Conservation (phyloP, 83 land plant genomes). For the Diphasiastrum complanatum region DNA sequence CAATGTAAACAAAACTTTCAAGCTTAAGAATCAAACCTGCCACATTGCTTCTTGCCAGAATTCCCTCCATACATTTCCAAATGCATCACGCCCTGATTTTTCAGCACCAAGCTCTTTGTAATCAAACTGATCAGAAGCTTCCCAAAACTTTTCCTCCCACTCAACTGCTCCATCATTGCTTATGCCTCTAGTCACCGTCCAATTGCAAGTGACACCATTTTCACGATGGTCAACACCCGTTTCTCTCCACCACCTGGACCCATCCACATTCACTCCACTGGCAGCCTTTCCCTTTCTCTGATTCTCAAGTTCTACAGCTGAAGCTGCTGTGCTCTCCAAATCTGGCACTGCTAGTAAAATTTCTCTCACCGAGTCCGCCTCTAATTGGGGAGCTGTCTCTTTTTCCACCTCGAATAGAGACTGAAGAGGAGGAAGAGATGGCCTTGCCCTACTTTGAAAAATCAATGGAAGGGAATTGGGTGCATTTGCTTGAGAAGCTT, state of each 20-base stretch:
- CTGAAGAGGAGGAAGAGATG: slow-evolving; percentile 88
- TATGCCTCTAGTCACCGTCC: slow-evolving; percentile 85
- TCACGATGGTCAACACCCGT: slow-evolving; percentile 68
- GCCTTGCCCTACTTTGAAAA: slow-evolving; percentile 40
- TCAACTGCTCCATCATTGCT: slow-evolving; percentile 64
- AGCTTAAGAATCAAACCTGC: slow-evolving; percentile 54
- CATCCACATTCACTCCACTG: slow-evolving; percentile 64
- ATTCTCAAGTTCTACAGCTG: slow-evolving; percentile 45
- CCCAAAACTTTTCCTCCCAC: slow-evolving; percentile 99
- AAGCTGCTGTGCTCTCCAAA: slow-evolving; percentile 55
- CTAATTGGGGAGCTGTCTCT: slow-evolving; percentile 19
- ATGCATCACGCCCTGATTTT: slow-evolving; percentile 93
- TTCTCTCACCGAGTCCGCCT: slow-evolving; percentile 14
- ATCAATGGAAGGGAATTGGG: slow-evolving; percentile 12
- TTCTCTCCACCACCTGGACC: slow-evolving; percentile 96
- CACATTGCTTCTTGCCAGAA: slow-evolving; percentile 95
- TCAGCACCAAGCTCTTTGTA: slow-evolving; percentile 97
- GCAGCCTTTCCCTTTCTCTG: slow-evolving; percentile 19
- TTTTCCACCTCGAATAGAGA: slow-evolving; percentile 54
- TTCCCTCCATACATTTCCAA: slow-evolving; percentile 97
- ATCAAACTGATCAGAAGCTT: slow-evolving; percentile 79
- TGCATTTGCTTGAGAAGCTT: slow-evolving; percentile 12
- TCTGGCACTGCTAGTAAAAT: slow-evolving; percentile 21
- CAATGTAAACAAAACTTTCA: neutral
- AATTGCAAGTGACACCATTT: slow-evolving; percentile 74